Evolutionary conservation across 441 rosid species (phyloP).

Genomic region (Pelargonium cotyledonis): DNA sequence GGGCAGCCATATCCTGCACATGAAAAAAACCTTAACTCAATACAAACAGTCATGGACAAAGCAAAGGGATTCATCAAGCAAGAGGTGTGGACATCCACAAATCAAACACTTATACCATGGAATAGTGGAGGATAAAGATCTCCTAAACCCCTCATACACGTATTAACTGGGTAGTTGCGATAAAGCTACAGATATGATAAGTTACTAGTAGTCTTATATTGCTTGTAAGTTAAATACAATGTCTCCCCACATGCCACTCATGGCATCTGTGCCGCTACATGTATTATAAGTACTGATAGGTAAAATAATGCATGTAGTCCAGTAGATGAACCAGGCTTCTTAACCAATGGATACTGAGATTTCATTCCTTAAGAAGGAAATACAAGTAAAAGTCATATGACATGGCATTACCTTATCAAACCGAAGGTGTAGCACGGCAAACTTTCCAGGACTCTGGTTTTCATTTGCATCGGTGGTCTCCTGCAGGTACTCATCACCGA

Average conservation of each 20-base stretch:
- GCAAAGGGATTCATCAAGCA: background rate
- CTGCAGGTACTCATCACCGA: slow-evolving; percentile 30
- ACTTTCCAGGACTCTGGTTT: slow-evolving; percentile 45
- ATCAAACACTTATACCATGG: background rate
- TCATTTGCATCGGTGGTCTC: slow-evolving; percentile 35
- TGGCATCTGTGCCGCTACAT: background rate
- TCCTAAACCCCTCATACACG: background rate
- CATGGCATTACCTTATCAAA: slow-evolving; percentile 67
- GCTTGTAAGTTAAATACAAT: background rate
- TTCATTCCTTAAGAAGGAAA: background rate
- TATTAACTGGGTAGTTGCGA: background rate
- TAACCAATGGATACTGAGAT: background rate
- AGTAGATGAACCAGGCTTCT: background rate
- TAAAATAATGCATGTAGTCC: background rate
- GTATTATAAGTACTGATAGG: background rate
- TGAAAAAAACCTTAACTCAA: background rate
- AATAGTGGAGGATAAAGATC: background rate
- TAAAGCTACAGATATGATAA: no score
- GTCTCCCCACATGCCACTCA: background rate
- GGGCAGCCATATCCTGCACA: slow-evolving; percentile 90
- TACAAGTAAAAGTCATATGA: background rate
- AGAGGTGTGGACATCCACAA: background rate
- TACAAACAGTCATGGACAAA: slow-evolving; percentile 1
- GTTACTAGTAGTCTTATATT: no score
- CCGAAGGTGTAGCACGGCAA: slow-evolving; percentile 86